A percentile compares a stretch with the other conserved stretches of the same genome.
Conservation (phyloP, 495 filamentous ascomycete genomes). For the Hypoxylon subgilvum region DNA sequence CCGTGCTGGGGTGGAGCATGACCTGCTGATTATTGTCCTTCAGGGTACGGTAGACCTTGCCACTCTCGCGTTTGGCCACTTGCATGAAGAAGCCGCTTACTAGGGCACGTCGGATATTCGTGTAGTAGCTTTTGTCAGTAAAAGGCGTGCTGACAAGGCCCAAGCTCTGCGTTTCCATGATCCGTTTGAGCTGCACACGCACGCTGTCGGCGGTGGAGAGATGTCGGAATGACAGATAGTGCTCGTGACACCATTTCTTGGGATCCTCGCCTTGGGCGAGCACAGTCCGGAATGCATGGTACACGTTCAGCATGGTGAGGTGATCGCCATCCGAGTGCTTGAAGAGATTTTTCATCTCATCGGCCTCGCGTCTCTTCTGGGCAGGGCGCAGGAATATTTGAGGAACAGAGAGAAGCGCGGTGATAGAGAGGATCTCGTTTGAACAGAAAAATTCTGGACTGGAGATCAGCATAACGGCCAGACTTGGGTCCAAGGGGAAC, state of each 20-base stretch:
- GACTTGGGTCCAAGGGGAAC: slow-evolving; percentile 91
- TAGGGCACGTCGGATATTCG: slow-evolving; percentile 93
- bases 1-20: slow-evolving; percentile 89
- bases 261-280: slow-evolving; percentile 71
- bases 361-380: slow-evolving; percentile 83
- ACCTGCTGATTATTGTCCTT: slow-evolving; percentile 87
- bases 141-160: slow-evolving; percentile 87
- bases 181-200: slow-evolving; percentile 84
- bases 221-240: slow-evolving; percentile 90
- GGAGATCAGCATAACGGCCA: slow-evolving; percentile 97
- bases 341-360: slow-evolving; percentile 96
- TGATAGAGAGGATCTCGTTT: slow-evolving; percentile 96
- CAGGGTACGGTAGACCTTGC: slow-evolving; percentile 89
- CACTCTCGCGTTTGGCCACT: slow-evolving; percentile 86
- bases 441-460: slow-evolving; percentile 99
- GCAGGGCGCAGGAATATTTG: slow-evolving; percentile 92
- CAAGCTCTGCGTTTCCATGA: slow-evolving; percentile 91
- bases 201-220: slow-evolving; percentile 94
- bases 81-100: slow-evolving; percentile 99
- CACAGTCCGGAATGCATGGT: slow-evolving; percentile 89
- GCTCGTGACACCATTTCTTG: slow-evolving; percentile 94
- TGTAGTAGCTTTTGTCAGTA: slow-evolving; percentile 96
- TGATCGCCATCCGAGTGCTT: slow-evolving; percentile 94
- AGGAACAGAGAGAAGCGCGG: slow-evolving; percentile 90
- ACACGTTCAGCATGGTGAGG: slow-evolving; percentile 94